Conservation (phyloP, 2,329 filamentous ascomycete genomes). For the Ophiostoma sp. region DNA sequence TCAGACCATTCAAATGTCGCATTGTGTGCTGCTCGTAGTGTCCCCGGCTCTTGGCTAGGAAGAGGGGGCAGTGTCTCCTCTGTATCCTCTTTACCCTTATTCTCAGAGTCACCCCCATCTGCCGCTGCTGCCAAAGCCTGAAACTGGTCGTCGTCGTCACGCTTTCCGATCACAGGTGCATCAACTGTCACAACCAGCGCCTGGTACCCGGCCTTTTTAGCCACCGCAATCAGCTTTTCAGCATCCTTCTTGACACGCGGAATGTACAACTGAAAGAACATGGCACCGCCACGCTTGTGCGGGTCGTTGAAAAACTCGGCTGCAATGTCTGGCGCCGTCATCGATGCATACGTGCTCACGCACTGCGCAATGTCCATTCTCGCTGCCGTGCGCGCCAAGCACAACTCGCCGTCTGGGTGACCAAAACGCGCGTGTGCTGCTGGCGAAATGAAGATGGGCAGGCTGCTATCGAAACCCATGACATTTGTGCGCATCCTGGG, state of each 20-base stretch:
- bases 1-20: conserved; percentile 54
- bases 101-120: background rate
- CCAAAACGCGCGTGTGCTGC: conserved; percentile 27
- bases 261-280: conserved; percentile 29
- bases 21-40: conserved; percentile 9
- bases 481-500: conserved; percentile 19
- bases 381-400: conserved; percentile 26
- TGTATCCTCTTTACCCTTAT: background rate
- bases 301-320: conserved; percentile 15
- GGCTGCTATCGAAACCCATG: conserved; percentile 21
- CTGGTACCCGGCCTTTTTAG: conserved; percentile 22
- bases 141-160: conserved; percentile 22
- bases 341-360: conserved; percentile 26
- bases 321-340: conserved; percentile 18
- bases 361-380: conserved; percentile 29
- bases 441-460: conserved; percentile 29
- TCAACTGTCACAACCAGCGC: conserved; percentile 28
- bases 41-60: conserved; percentile 15
- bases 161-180: conserved; percentile 26
- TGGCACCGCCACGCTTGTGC: conserved; percentile 19
- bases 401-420: conserved; percentile 26
- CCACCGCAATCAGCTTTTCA: conserved; percentile 18
- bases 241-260: conserved; percentile 14
- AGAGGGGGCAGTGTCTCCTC: conserved; percentile 6
- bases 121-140: background rate